A percentile compares a stretch with the other conserved stretches of the same genome.
These are phyloP conservation scores for Crithidia expoeki DNA, from an alignment of 208 protist species.

Conservation along the genomic window DNA sequence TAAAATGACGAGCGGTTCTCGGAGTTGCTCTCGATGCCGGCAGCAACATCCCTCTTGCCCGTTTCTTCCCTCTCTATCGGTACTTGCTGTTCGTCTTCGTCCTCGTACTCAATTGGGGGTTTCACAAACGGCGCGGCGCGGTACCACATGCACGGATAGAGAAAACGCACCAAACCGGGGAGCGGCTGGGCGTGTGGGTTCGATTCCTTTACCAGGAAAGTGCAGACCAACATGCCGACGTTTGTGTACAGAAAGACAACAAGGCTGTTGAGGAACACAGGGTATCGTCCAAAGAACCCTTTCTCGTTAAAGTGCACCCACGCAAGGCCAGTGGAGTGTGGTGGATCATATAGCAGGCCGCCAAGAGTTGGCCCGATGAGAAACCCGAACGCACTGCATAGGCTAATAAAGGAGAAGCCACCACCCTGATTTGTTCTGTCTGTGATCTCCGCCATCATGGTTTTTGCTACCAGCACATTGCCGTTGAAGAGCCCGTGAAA, in stretches of 20 bases:
- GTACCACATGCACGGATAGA: slow-evolving; percentile 38
- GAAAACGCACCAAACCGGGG: slow-evolving; percentile 24
- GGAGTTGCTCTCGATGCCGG: no score
- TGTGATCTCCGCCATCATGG: slow-evolving; percentile 79
- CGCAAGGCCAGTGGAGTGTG: slow-evolving; percentile 24
- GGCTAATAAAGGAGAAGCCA: slow-evolving; percentile 97
- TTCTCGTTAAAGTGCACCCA: slow-evolving; percentile 40
- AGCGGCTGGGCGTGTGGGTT: slow-evolving; percentile 60
- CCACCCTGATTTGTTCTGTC: slow-evolving; percentile 65
- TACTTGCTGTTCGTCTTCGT: slow-evolving; percentile 23
- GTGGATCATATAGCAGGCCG: slow-evolving; percentile 70
- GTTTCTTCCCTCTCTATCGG: slow-evolving; percentile 17
- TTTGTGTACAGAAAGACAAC: slow-evolving; percentile 60
- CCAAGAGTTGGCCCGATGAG: slow-evolving; percentile 64
- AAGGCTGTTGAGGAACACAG: slow-evolving; percentile 58
- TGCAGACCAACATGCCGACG: slow-evolving; percentile 57
- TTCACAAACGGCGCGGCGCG: slow-evolving; percentile 32
- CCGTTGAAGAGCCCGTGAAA: slow-evolving; percentile 76
- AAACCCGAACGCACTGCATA: slow-evolving; percentile 69
- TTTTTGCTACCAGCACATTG: slow-evolving; percentile 83
- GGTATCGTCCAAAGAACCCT: slow-evolving; percentile 48
- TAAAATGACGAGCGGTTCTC: no score
- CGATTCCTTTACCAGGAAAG: slow-evolving; percentile 64
- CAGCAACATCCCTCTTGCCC: background rate
- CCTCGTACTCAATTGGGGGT: slow-evolving; percentile 27